These are phyloP conservation scores for Candida quercuum DNA, from an alignment of 805 yeast genomes.

Conservation along the genomic window DNA sequence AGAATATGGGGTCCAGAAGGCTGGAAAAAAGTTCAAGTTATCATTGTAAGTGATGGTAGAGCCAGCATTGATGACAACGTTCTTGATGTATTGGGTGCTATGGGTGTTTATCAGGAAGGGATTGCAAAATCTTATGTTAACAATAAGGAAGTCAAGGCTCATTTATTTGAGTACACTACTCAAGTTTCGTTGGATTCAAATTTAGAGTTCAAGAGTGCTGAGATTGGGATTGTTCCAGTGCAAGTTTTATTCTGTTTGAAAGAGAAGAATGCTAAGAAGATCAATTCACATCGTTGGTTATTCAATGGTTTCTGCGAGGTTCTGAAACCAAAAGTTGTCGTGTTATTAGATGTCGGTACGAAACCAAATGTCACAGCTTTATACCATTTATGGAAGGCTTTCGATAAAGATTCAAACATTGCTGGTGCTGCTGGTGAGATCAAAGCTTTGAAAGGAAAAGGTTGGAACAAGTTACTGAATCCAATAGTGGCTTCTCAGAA, in stretches of 20 bases:
- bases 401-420: slow-evolving; percentile 91
- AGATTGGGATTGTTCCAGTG: slow-evolving; percentile 88
- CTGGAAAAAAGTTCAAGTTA: slow-evolving; percentile 94
- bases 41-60: slow-evolving; percentile 92
- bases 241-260: slow-evolving; percentile 90
- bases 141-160: slow-evolving; percentile 87
- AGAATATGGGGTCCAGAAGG: slow-evolving; percentile 93
- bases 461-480: slow-evolving; percentile 73
- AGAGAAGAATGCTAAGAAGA: slow-evolving; percentile 87
- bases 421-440: slow-evolving; percentile 99
- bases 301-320: slow-evolving; percentile 93
- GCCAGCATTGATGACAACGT: slow-evolving; percentile 81
- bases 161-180: slow-evolving; percentile 92
- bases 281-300: slow-evolving; percentile 97
- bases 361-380: slow-evolving; percentile 84
- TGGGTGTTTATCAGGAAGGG: slow-evolving; percentile 97
- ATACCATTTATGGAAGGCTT: slow-evolving; percentile 95
- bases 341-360: slow-evolving; percentile 95
- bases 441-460: slow-evolving; percentile 89
- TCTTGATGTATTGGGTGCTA: slow-evolving; percentile 81
- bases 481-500: slow-evolving; percentile 96
- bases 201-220: slow-evolving; percentile 84
- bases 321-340: slow-evolving; percentile 85
- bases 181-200: slow-evolving; percentile 90
- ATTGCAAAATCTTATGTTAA: slow-evolving; percentile 93